Base-by-base conservation (phyloP, 1,284 basidiomycete species). In the Tranzscheliella williamsii region DNA sequence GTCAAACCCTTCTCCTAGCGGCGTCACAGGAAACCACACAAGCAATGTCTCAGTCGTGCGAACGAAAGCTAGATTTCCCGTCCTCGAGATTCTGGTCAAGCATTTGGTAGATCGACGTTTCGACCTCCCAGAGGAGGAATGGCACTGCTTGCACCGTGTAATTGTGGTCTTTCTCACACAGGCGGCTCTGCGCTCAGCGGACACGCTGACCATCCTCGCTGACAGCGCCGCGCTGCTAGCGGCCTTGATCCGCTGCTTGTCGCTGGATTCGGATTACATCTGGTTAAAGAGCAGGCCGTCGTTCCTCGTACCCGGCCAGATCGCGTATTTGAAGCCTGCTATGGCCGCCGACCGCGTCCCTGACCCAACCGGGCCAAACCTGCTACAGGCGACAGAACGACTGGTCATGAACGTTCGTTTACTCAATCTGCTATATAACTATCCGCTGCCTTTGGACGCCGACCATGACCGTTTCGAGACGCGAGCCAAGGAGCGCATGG, bases 31-130 rank as follows among this genome's bases (percentile, higher is more conserved):
- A 9, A 17, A 16, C 32, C 8, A 8, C 32, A 15, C 26, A n/a
- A n/a, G n/a, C 29, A 31, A 13, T 31, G 13, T 24, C n/a, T 24
- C 8, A 11, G 11, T n/a, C 36, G 36, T 24, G 21, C 18, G 9
- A 6, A 24, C 23, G 22, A 42, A 57, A 21, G 38, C 42, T 17
- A 34, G 18, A 18, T 71, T 71, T 21, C 62, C 69, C 7, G 46
- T 71, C 20, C 37, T 71, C 5, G 69, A 71, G 36, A 34, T 67
- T 6, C 40, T 71, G 3, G 57, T 67, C 24, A 68, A 69, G 48
- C 66, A 71, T 38, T 39, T 71, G 24, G 66, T 71, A 9, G 66
- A 69, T 16, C 38, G 69, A n/a, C 52, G 69, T 15, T 55, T 56
- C 30, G 62, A 71, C 37, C 24, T 48, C 24, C 26, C 50, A 4